Percentiles rank a stretch among this genome's conserved stretches.
Conservation (phyloP, 495 filamentous ascomycete species). For the Penicillium cataractarum region DNA sequence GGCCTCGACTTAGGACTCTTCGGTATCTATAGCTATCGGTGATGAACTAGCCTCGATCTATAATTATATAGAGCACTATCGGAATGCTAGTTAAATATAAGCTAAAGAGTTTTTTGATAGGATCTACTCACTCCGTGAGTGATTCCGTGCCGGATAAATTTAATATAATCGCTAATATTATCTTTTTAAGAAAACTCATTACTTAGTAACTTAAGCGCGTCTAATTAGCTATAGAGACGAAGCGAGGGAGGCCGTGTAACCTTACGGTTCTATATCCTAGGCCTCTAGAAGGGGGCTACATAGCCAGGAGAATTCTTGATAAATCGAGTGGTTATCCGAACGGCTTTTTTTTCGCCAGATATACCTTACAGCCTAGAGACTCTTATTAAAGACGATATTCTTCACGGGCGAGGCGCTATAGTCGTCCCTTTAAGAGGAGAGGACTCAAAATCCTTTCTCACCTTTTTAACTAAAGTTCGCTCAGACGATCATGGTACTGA, state of each 20-base stretch:
- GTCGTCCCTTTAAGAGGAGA: constrained; percentile 9
- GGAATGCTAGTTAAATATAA: constrained; percentile 7
- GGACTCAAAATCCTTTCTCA: constrained; percentile 15
- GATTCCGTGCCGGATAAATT: not conserved
- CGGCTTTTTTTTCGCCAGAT: constrained; percentile 8
- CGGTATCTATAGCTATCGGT: constrained; percentile 5
- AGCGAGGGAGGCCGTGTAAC: constrained; percentile 12
- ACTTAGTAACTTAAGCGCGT: not conserved
- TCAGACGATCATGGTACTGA: constrained; percentile 6
- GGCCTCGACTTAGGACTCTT: constrained; percentile 10
- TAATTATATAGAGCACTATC: constrained; percentile 8
- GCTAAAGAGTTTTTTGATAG: constrained; percentile 9
- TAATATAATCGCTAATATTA: not conserved
- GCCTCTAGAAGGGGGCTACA: constrained; percentile 4
- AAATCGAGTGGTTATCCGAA: constrained; percentile 9
- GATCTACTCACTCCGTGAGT: not conserved
- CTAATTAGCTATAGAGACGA: constrained; percentile 7
- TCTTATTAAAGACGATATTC: constrained; percentile 6
- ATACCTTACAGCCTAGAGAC: constrained; percentile 14
- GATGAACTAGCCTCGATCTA: constrained; percentile 9
- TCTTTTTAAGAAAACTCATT: constrained; percentile 9
- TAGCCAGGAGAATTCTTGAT: constrained; percentile 5
- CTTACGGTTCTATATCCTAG: constrained; percentile 10
- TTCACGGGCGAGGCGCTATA: constrained; percentile 17
- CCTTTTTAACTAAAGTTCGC: constrained; percentile 8